phyloP scores from a whole-genome alignment of 2,329 filamentous ascomycete genomes.

The Pestalotiopsis fici region DNA sequence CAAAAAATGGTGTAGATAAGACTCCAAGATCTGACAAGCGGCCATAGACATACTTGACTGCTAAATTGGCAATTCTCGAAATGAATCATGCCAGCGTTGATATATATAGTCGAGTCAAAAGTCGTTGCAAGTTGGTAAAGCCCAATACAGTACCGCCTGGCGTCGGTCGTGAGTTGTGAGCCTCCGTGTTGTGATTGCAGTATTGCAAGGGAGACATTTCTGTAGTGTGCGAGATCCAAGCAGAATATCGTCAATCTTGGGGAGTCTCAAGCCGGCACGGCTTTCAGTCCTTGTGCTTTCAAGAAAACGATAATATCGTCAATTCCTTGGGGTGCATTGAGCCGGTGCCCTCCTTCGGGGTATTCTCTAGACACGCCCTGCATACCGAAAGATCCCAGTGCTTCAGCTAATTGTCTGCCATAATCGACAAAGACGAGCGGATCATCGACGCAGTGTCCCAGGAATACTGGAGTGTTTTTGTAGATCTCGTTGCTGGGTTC shows the following conservation, averaged over 20 bases:
- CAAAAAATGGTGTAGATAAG: neutral
- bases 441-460: constrained; percentile 48
- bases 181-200: neutral
- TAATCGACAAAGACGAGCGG: constrained; percentile 38
- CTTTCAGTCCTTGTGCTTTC: constrained; percentile 16
- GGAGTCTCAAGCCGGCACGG: neutral
- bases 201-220: neutral
- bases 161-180: neutral
- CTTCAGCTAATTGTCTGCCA: constrained; percentile 35
- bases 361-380: constrained; percentile 43
- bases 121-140: neutral
- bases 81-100: neutral
- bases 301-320: constrained; percentile 41
- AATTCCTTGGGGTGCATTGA: constrained; percentile 42
- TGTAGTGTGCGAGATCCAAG: neutral
- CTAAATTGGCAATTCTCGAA: neutral
- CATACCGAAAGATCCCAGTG: constrained; percentile 36
- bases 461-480: constrained; percentile 41
- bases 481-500: constrained; percentile 29
- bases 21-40: neutral
- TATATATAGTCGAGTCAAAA: neutral
- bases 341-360: constrained; percentile 42
- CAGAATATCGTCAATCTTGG: neutral
- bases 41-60: neutral
- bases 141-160: neutral